Conservation (phyloP, 768 basidiomycete genomes). For the Cytidiella melzeri region DNA sequence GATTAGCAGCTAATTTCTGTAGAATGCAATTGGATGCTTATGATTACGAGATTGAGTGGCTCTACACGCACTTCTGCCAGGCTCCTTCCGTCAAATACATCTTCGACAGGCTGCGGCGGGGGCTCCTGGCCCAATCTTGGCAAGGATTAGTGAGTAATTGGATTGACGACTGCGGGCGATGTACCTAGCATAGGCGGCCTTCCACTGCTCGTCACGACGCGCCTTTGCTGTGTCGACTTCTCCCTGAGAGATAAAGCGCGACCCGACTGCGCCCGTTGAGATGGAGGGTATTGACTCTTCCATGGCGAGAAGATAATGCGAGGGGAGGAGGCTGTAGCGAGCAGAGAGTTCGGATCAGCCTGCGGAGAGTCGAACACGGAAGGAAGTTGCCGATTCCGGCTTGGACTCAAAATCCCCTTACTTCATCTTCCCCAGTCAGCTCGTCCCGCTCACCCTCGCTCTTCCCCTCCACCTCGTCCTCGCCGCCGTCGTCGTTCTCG, state of each 20-base stretch:
- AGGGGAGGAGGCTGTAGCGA: background rate
- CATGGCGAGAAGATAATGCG: conserved; percentile 30
- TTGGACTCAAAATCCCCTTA: conserved; percentile 6
- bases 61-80: conserved; percentile 70
- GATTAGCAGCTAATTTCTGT: conserved; percentile 88
- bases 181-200: conserved; percentile 81
- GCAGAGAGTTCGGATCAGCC: no score
- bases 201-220: conserved; percentile 80
- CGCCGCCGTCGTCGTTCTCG: conserved; percentile 8
- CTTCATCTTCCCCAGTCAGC: conserved; percentile 3
- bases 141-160: background rate
- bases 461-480: background rate
- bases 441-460: background rate
- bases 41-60: background rate
- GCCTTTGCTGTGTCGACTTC: conserved; percentile 71
- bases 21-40: conserved; percentile 1
- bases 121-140: conserved; percentile 78
- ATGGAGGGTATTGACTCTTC: conserved; percentile 70
- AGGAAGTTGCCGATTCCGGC: no score
- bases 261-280: conserved; percentile 66
- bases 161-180: conserved; percentile 3
- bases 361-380: no score
- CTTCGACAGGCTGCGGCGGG: conserved; percentile 68
- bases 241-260: conserved; percentile 75
- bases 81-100: conserved; percentile 77